Conservation (phyloP, 208 protist species). For the Acanthamoeba castellanii region DNA sequence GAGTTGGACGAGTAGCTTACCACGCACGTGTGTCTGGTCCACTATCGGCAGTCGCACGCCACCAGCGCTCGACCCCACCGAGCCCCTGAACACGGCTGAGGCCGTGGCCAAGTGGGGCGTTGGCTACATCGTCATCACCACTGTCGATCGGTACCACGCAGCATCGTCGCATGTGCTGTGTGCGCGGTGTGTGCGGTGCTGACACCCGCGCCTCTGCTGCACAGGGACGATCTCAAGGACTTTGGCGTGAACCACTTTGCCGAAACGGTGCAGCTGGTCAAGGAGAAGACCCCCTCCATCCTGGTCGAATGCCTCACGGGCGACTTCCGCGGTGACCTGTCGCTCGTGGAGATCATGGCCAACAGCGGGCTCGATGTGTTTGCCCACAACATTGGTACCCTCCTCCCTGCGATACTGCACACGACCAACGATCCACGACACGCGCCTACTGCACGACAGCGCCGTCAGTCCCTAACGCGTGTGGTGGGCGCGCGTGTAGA, state of each 20-base stretch:
- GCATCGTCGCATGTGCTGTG: neutral
- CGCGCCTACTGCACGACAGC: neutral
- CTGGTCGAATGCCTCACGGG: slow-evolving; percentile 97
- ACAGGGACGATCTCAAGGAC: slow-evolving; percentile 94
- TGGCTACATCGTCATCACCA: slow-evolving; percentile 99
- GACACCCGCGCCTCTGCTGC: neutral
- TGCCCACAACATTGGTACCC: slow-evolving; percentile 98
- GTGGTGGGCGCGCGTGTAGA: slow-evolving; percentile 3
- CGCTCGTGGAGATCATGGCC: slow-evolving; percentile 93
- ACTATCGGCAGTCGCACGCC: slow-evolving; percentile 86
- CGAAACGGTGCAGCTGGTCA: slow-evolving; percentile 93
- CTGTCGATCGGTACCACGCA: slow-evolving; percentile 95
- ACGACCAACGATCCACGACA: too few species aligned
- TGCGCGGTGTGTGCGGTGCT: too few species aligned
- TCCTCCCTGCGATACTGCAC: neutral
- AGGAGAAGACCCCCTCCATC: slow-evolving; percentile 87
- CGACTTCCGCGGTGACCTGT: slow-evolving; percentile 96
- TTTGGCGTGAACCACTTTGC: slow-evolving; percentile 95
- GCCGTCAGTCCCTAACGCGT: neutral
- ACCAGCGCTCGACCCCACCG: slow-evolving; percentile 95
- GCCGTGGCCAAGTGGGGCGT: slow-evolving; percentile 97
- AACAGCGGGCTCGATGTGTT: slow-evolving; percentile 96
- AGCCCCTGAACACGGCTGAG: slow-evolving; percentile 95
- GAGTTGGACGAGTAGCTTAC: neutral
- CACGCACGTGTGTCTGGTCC: neutral